These are phyloP conservation scores for Nannochloris sp. DNA, from an alignment of 139 green algal species.

Conservation along the genomic window DNA sequence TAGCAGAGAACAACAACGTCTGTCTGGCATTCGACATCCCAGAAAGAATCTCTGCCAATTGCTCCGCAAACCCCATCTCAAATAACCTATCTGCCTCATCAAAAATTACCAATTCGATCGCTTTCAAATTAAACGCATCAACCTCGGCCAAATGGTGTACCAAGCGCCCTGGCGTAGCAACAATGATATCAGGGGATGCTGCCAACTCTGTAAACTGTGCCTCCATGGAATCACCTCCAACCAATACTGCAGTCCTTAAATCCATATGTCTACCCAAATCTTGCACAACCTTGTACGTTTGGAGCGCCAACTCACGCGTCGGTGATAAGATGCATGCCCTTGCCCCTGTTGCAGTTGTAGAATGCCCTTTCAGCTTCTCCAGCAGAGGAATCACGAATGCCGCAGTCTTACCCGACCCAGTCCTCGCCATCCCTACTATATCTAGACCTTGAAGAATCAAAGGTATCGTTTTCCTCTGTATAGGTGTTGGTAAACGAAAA, in stretches of 20 bases:
- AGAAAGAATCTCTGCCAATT: slow-evolving; percentile 73
- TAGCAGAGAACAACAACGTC: slow-evolving; percentile 94
- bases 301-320: slow-evolving; percentile 75
- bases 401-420: slow-evolving; percentile 93
- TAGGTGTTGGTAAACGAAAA: slow-evolving; percentile 91
- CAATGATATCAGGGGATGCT: slow-evolving; percentile 83
- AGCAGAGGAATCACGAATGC: slow-evolving; percentile 91
- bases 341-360: slow-evolving; percentile 51
- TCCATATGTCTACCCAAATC: slow-evolving; percentile 70
- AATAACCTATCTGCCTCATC: slow-evolving; percentile 97
- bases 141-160: slow-evolving; percentile 88
- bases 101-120: slow-evolving; percentile 75
- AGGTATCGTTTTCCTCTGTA: slow-evolving; percentile 84
- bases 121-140: slow-evolving; percentile 54
- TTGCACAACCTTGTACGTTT: slow-evolving; percentile 78
- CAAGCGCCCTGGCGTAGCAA: slow-evolving; percentile 90
- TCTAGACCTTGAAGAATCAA: slow-evolving; percentile 72
- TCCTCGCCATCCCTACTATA: slow-evolving; percentile 87
- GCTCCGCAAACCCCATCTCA: slow-evolving; percentile 94
- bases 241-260: slow-evolving; percentile 72
- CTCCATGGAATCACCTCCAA: slow-evolving; percentile 94
- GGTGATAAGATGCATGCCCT: slow-evolving; percentile 82
- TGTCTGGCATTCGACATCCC: slow-evolving; percentile 61
- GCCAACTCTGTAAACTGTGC: slow-evolving; percentile 90
- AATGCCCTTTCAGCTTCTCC: slow-evolving; percentile 70